Conservation (phyloP, 2,329 filamentous ascomycete genomes). For the Stachybotrys elegans region DNA sequence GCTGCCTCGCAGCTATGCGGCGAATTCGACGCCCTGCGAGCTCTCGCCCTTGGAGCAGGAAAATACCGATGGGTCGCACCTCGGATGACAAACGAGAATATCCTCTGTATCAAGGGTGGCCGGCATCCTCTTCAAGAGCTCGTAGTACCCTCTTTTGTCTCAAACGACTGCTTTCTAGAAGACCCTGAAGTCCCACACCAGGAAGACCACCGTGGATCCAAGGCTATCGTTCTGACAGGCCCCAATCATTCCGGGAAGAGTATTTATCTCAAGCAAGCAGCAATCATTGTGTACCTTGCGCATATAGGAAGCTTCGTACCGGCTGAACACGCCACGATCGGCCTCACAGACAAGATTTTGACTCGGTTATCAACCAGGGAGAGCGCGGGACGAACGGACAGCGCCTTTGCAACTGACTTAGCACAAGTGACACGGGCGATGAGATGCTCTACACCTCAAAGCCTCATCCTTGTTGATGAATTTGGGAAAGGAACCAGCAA, state of each 20-base stretch:
- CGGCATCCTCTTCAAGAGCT: constrained; percentile 85
- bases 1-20: constrained; percentile 75
- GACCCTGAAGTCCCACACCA: constrained; percentile 35
- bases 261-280: constrained; percentile 89
- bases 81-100: constrained; percentile 62
- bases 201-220: constrained; percentile 41
- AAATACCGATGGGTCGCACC: constrained; percentile 70
- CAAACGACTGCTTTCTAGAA: constrained; percentile 62
- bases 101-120: constrained; percentile 71
- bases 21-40: constrained; percentile 80
- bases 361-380: constrained; percentile 76
- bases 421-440: constrained; percentile 79
- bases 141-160: constrained; percentile 72
- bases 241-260: constrained; percentile 98
- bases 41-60: constrained; percentile 71
- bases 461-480: constrained; percentile 86
- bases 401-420: constrained; percentile 70
- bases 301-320: constrained; percentile 93
- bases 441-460: constrained; percentile 67
- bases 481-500: constrained; percentile 66
- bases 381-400: constrained; percentile 53
- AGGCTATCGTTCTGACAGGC: constrained; percentile 77
- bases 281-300: constrained; percentile 84
- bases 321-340: constrained; percentile 68
- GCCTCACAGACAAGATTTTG: constrained; percentile 87